phyloP scores from a whole-genome alignment of 2,329 filamentous ascomycete genomes.

The Arthroderma sp. region DNA sequence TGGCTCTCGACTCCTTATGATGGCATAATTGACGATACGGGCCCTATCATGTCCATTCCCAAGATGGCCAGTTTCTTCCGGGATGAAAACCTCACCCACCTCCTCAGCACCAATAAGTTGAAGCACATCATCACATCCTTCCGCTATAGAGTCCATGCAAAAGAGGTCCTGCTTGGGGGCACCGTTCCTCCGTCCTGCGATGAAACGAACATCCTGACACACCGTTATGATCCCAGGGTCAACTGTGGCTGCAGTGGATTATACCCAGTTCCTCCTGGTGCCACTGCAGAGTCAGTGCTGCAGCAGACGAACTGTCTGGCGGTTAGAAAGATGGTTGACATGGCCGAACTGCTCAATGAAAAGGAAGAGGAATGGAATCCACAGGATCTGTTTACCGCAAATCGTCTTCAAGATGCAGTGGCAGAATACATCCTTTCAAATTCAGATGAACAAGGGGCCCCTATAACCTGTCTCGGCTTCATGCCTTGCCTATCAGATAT shows the following conservation, averaged over 20 bases:
- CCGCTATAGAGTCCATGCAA: not conserved
- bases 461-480: constrained; percentile 7
- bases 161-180: constrained; percentile 10
- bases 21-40: not conserved
- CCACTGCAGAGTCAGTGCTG: not conserved
- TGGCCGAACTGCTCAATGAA: not conserved
- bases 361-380: constrained; percentile 14
- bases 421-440: constrained; percentile 13
- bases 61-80: not conserved
- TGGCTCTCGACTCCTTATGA: not conserved
- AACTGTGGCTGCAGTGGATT: constrained; percentile 13
- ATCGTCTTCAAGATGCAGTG: constrained; percentile 12
- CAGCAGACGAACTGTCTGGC: not conserved
- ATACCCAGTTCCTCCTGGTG: not conserved
- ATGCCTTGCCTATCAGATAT: constrained; percentile 8
- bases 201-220: constrained; percentile 14
- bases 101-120: not conserved
- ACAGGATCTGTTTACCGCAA: constrained; percentile 12
- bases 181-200: constrained; percentile 12
- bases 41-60: not conserved
- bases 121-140: not conserved
- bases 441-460: constrained; percentile 7
- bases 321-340: not conserved
- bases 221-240: constrained; percentile 14
- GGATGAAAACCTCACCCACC: not conserved